Evolutionary conservation across 257 asterid genomes (phyloP).

Genomic region (Solanum chmielewskii): DNA sequence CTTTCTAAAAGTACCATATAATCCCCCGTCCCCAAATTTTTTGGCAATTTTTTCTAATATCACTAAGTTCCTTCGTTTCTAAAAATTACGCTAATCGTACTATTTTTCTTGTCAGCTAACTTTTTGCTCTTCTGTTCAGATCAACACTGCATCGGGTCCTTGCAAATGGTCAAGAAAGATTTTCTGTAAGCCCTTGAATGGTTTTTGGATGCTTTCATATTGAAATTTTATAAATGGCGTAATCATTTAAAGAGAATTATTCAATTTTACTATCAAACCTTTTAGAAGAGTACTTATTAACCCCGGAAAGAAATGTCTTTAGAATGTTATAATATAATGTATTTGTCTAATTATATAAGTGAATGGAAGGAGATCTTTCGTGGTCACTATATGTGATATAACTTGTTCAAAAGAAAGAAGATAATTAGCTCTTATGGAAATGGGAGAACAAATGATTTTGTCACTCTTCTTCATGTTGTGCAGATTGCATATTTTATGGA

Average conservation of each 20-base stretch:
- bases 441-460: neutral
- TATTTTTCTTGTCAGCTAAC: neutral
- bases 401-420: neutral
- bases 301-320: neutral
- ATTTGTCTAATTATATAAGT: neutral
- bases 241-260: neutral
- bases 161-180: conserved; percentile 73
- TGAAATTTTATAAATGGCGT: neutral
- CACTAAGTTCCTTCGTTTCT: neutral
- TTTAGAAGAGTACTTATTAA: neutral
- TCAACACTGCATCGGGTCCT: conserved; percentile 89
- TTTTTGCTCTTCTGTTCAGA: conserved; percentile 21
- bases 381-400: neutral
- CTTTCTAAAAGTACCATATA: neutral
- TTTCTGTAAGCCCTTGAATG: conserved; percentile 49
- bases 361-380: neutral
- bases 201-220: neutral
- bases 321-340: neutral
- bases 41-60: neutral
- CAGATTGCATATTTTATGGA: conserved; percentile 76
- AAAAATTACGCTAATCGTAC: neutral
- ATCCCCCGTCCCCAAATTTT: neutral
- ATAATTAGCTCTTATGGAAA: neutral
- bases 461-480: neutral
- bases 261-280: neutral